phyloP scores from a whole-genome alignment of 768 basidiomycete species.

The Leccinum uliginosum region DNA sequence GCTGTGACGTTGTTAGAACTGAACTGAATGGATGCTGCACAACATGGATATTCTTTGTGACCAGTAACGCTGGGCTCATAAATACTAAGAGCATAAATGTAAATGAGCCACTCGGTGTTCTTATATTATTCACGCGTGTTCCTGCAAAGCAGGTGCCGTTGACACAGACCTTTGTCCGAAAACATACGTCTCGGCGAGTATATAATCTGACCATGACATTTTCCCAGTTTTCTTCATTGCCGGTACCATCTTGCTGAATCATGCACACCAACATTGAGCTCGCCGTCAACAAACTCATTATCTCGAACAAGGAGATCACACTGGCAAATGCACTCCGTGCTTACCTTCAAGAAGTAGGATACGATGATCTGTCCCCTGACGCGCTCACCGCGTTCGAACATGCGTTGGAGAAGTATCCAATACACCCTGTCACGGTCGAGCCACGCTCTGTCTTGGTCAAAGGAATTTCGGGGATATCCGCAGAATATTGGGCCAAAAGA shows the following conservation, averaged over 20 bases:
- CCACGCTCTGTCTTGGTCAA: conserved; percentile 2
- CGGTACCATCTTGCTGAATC: neutral
- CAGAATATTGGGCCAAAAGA: conserved; percentile 9
- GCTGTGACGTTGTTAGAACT: neutral
- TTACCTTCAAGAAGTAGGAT: conserved; percentile 12
- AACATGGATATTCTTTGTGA: neutral
- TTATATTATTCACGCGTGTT: neutral
- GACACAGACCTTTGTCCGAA: conserved; percentile 7
- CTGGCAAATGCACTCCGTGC: conserved; percentile 8
- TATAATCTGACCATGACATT: neutral
- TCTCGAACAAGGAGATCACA: conserved; percentile 4
- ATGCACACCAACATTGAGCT: conserved; percentile 15
- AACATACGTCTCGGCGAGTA: neutral
- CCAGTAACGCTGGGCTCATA: neutral
- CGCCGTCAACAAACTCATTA: conserved; percentile 8
- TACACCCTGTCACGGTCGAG: neutral
- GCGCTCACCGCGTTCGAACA: conserved; percentile 12
- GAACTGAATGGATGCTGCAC: neutral
- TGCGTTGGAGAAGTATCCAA: conserved; percentile 15
- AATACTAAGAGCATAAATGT: neutral
- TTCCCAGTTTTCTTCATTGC: neutral
- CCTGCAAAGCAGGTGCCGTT: neutral
- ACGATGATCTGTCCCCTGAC: conserved; percentile 3
- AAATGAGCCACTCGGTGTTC: conserved; percentile 2
- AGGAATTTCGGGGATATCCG: neutral